Conservation (phyloP, 805 yeast species). For the Metschnikowia bowlesiae region DNA sequence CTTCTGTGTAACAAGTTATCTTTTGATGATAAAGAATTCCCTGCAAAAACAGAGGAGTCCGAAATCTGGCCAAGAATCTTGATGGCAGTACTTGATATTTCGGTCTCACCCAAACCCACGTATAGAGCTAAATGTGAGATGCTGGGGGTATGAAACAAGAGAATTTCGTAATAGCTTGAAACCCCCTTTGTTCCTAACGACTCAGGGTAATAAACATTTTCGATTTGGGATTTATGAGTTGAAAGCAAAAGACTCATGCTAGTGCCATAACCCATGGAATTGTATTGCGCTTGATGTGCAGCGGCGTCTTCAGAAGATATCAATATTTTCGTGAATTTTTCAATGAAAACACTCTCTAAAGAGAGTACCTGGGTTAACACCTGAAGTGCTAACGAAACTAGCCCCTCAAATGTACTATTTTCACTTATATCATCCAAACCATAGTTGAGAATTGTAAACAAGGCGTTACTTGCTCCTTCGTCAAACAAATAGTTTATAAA, state of each 20-base stretch:
- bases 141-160: constrained; percentile 64
- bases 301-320: constrained; percentile 20
- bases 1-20: constrained; percentile 43
- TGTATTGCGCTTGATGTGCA: neutral
- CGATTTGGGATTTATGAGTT: constrained; percentile 21
- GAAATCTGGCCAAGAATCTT: constrained; percentile 50
- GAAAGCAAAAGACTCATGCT: constrained; percentile 25
- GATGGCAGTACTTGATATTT: constrained; percentile 52
- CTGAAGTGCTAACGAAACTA: constrained; percentile 37
- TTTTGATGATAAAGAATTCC: constrained; percentile 12
- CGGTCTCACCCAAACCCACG: constrained; percentile 52
- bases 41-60: constrained; percentile 42
- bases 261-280: constrained; percentile 22
- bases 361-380: constrained; percentile 45
- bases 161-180: constrained; percentile 63
- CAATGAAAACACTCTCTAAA: constrained; percentile 57
- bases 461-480: constrained; percentile 48
- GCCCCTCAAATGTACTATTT: constrained; percentile 32
- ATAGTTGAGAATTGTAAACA: constrained; percentile 49
- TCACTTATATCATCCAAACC: constrained; percentile 58
- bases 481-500: constrained; percentile 59
- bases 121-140: constrained; percentile 74
- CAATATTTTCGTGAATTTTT: constrained; percentile 48
- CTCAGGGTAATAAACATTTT: constrained; percentile 36
- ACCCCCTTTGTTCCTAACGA: constrained; percentile 56